Conservation (phyloP, 2,329 filamentous ascomycete genomes). For the Monosporascus sp. region DNA sequence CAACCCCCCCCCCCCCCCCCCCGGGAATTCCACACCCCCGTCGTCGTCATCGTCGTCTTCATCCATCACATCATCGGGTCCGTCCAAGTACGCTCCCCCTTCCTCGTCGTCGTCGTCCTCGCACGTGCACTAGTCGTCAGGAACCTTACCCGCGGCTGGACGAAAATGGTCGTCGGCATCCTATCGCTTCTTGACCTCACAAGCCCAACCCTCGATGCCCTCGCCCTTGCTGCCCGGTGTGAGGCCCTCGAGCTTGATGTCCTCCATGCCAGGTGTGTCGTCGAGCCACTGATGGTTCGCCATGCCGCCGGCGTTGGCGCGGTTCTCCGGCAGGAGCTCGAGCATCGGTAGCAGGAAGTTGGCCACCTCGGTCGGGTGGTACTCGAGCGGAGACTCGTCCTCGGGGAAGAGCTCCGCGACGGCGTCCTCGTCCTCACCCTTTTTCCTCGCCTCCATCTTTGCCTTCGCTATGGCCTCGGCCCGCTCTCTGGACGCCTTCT, state of each 20-base stretch:
- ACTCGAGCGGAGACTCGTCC: conserved; percentile 22
- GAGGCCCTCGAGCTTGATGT: conserved; percentile 65
- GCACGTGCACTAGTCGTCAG: no score
- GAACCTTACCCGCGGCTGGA: not conserved
- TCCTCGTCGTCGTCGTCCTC: no score
- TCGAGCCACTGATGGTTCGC: conserved; percentile 76
- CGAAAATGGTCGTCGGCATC: not conserved
- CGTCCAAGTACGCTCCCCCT: no score
- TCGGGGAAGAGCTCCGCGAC: conserved; percentile 24
- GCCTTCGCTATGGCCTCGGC: conserved; percentile 65
- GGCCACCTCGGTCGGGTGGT: conserved; percentile 47
- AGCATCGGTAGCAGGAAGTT: conserved; percentile 89
- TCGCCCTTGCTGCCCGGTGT: conserved; percentile 79
- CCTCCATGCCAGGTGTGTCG: conserved; percentile 84
- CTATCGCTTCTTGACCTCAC: conserved; percentile 79
- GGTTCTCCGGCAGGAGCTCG: conserved; percentile 78
- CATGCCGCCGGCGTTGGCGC: conserved; percentile 96
- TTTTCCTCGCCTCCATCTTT: conserved; percentile 28
- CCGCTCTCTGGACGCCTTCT: conserved; percentile 22
- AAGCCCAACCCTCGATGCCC: conserved; percentile 90
- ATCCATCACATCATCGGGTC: no score
- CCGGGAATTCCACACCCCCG: no score
- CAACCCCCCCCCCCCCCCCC: no score
- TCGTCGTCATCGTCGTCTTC: no score
- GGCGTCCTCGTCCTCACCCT: conserved; percentile 25